Conservation (phyloP, 1,284 basidiomycete genomes). For the Ceratobasidium theobromae region DNA sequence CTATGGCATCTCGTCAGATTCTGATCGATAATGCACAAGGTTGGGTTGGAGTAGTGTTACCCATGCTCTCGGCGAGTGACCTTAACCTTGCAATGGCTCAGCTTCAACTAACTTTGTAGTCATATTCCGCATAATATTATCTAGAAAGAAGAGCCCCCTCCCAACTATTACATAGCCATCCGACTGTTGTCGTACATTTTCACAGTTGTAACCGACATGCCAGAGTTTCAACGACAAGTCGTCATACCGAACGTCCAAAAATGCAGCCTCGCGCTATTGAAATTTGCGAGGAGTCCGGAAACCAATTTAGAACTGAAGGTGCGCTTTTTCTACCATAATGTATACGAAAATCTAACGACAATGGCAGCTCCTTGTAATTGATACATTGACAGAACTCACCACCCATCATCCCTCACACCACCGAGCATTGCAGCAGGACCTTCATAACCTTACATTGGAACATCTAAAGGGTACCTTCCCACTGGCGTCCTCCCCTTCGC, state of each 20-base stretch:
- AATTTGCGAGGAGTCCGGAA: conserved; percentile 53
- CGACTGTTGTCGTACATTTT: conserved; percentile 64
- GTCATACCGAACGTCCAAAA: conserved; percentile 69
- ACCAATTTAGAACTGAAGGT: conserved; percentile 58
- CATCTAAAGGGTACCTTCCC: conserved; percentile 58
- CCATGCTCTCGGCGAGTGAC: conserved; percentile 62
- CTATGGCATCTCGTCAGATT: conserved; percentile 54
- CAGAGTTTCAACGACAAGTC: conserved; percentile 77
- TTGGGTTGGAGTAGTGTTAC: conserved; percentile 65
- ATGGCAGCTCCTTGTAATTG: conserved; percentile 54
- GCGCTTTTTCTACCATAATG: conserved; percentile 20
- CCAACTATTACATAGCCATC: conserved; percentile 59
- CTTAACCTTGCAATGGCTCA: conserved; percentile 24
- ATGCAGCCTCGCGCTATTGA: conserved; percentile 59
- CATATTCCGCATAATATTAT: conserved; percentile 35
- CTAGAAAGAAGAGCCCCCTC: conserved; percentile 68
- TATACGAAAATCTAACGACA: no score
- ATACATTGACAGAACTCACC: conserved; percentile 58
- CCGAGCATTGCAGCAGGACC: conserved; percentile 52
- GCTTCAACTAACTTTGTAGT: conserved; percentile 38
- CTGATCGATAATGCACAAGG: conserved; percentile 69
- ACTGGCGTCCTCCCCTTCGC: conserved; percentile 44
- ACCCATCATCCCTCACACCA: conserved; percentile 65
- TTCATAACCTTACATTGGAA: conserved; percentile 56
- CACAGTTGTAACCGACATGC: conserved; percentile 54